Evolutionary conservation across 2,329 filamentous ascomycete species (phyloP).

Genomic region (Dothiorella sarmentorum): DNA sequence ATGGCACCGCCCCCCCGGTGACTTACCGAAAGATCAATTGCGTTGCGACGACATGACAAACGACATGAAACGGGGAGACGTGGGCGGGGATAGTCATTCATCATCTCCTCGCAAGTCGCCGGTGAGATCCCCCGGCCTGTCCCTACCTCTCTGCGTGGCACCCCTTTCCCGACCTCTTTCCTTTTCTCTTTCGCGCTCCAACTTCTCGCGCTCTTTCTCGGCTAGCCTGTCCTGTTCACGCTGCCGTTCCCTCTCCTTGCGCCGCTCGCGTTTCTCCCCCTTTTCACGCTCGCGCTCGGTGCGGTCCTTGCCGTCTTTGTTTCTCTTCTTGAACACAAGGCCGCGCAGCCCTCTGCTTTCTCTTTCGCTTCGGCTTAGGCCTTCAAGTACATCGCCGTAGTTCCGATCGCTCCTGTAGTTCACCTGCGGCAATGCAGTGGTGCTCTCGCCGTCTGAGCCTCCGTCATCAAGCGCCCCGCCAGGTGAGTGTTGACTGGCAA

Average conservation of each 20-base stretch:
- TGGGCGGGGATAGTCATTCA: conserved; percentile 3
- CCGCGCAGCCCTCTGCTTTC: conserved; percentile 10
- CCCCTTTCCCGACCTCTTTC: conserved; percentile 5
- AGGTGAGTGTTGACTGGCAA: conserved; percentile 28
- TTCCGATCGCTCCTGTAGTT: neutral
- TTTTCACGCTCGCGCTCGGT: conserved; percentile 21
- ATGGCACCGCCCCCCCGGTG: conserved; percentile 3
- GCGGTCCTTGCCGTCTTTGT: conserved; percentile 25
- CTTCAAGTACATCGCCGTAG: conserved; percentile 13
- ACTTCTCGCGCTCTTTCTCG: conserved; percentile 2
- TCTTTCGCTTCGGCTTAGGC: conserved; percentile 8
- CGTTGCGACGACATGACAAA: conserved; percentile 12
- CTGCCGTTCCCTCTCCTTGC: neutral
- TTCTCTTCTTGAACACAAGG: conserved; percentile 6
- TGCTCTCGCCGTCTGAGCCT: conserved; percentile 32
- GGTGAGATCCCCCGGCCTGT: neutral
- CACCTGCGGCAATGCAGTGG: conserved; percentile 36
- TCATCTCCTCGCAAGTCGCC: conserved; percentile 2
- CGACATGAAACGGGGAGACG: conserved; percentile 1
- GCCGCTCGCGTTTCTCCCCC: conserved; percentile 12
- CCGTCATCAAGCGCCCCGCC: conserved; percentile 27
- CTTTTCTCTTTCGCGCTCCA: conserved; percentile 6
- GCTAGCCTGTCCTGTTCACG: neutral
- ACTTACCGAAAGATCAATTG: neutral
- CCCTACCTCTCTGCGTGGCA: neutral